Percentiles rank a stretch among this genome's conserved stretches.
Evolutionary conservation across 805 yeast species (phyloP).

Genomic region (Kazachstania viticola): DNA sequence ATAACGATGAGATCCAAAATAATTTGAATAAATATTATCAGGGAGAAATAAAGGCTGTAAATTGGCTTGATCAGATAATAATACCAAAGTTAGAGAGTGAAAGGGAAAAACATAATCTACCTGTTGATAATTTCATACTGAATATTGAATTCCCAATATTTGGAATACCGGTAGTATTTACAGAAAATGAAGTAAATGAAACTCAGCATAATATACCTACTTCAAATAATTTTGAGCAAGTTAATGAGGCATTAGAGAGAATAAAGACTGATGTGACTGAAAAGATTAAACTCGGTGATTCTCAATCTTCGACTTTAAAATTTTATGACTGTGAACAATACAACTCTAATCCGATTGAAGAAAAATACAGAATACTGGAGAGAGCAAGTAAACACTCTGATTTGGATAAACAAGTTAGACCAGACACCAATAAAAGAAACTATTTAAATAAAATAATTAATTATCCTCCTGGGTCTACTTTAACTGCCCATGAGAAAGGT

Average conservation of each 20-base stretch:
- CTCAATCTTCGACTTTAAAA: constrained; percentile 24
- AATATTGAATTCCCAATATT: constrained; percentile 51
- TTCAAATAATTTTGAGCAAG: constrained; percentile 37
- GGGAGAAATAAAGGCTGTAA: constrained; percentile 48
- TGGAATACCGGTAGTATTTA: constrained; percentile 61
- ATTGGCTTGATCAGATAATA: constrained; percentile 68
- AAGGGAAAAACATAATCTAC: constrained; percentile 12
- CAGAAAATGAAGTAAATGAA: constrained; percentile 38
- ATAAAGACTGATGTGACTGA: constrained; percentile 24
- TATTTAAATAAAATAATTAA: constrained; percentile 56
- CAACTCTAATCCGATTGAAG: constrained; percentile 73
- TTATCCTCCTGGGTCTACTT: constrained; percentile 74
- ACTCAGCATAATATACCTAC: constrained; percentile 26
- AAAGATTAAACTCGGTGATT: constrained; percentile 18
- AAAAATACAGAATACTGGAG: constrained; percentile 73
- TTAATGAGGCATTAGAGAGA: constrained; percentile 10
- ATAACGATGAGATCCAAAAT: constrained; percentile 32
- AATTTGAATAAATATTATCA: constrained; percentile 51
- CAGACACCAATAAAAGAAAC: constrained; percentile 72
- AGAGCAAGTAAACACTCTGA: constrained; percentile 70
- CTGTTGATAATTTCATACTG: constrained; percentile 26
- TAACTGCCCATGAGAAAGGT: constrained; percentile 75
- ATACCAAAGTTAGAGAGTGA: constrained; percentile 36
- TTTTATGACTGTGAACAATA: constrained; percentile 63
- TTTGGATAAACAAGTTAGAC: constrained; percentile 76